Evolutionary conservation across 345 rosid species (phyloP).

Genomic region (Hypericum perforatum): DNA sequence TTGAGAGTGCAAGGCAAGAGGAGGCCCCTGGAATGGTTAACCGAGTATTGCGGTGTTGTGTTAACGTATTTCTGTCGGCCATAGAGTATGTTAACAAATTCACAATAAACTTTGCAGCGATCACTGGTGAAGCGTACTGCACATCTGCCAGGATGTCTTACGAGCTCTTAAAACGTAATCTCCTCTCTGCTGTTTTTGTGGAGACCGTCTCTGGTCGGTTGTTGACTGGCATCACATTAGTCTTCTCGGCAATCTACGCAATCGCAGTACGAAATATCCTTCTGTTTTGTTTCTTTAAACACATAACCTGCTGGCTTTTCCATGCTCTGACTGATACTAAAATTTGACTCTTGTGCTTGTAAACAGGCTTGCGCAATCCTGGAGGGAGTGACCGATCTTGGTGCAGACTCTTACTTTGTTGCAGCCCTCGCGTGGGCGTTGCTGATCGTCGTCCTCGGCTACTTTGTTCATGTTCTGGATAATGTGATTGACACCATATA

Average conservation of each 20-base stretch:
- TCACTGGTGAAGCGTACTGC: conserved; percentile 87
- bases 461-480: conserved; percentile 74
- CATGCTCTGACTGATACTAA: too few species aligned
- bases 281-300: background rate
- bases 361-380: conserved; percentile 62
- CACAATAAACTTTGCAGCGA: conserved; percentile 85
- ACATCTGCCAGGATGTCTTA: conserved; percentile 82
- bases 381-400: conserved; percentile 50
- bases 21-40: conserved; percentile 59
- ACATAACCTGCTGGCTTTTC: background rate
- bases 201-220: conserved; percentile 79
- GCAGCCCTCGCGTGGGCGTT: conserved; percentile 56
- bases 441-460: conserved; percentile 44
- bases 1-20: conserved; percentile 71
- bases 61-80: conserved; percentile 44
- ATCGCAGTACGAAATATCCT: conserved; percentile 40
- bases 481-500: conserved; percentile 77
- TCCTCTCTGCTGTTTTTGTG: conserved; percentile 80
- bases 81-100: conserved; percentile 83
- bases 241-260: conserved; percentile 72
- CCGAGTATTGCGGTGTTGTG: conserved; percentile 51
- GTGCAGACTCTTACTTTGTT: conserved; percentile 44
- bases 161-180: conserved; percentile 77
- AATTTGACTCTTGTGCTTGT: background rate
- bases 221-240: conserved; percentile 58